Conservation (phyloP, 2,329 filamentous ascomycete species). For the Corynespora cassiicola region DNA sequence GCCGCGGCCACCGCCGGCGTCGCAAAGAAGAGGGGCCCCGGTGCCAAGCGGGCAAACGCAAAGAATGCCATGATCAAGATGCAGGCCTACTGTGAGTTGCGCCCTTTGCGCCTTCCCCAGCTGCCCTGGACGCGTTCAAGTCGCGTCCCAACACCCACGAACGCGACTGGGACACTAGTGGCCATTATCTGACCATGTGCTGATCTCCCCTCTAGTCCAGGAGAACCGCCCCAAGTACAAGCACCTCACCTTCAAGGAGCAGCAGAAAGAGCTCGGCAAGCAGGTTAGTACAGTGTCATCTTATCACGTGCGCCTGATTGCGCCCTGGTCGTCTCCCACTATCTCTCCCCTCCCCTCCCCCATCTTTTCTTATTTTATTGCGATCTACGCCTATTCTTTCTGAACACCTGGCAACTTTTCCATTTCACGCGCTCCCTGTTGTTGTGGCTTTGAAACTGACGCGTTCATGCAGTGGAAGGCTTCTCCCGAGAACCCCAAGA, state of each 20-base stretch:
- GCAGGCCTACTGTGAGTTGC: constrained; percentile 43
- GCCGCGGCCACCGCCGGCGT: constrained; percentile 26
- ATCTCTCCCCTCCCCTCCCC: neutral
- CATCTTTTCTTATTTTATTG: constrained; percentile 3
- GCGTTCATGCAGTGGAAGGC: constrained; percentile 38
- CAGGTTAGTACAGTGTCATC: constrained; percentile 30
- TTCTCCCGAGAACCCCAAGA: constrained; percentile 45
- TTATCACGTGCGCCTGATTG: neutral
- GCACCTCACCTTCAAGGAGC: constrained; percentile 39
- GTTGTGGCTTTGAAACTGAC: constrained; percentile 15
- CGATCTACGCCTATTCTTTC: neutral
- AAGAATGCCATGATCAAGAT: constrained; percentile 40
- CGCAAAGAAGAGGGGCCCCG: constrained; percentile 27
- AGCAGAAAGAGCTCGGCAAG: constrained; percentile 45
- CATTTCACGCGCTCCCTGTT: neutral
- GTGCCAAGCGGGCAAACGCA: constrained; percentile 31
- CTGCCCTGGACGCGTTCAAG: constrained; percentile 19
- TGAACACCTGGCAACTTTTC: too few relatives aligned
- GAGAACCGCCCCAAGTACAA: constrained; percentile 43
- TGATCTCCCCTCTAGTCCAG: constrained; percentile 33
- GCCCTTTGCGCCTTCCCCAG: constrained; percentile 1
- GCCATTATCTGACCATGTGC: neutral
- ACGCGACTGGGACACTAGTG: too few relatives aligned
- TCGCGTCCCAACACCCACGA: constrained; percentile 24
- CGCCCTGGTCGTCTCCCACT: neutral